Evolutionary conservation across 768 basidiomycete genomes (phyloP).

Genomic region (Mycena galopus): DNA sequence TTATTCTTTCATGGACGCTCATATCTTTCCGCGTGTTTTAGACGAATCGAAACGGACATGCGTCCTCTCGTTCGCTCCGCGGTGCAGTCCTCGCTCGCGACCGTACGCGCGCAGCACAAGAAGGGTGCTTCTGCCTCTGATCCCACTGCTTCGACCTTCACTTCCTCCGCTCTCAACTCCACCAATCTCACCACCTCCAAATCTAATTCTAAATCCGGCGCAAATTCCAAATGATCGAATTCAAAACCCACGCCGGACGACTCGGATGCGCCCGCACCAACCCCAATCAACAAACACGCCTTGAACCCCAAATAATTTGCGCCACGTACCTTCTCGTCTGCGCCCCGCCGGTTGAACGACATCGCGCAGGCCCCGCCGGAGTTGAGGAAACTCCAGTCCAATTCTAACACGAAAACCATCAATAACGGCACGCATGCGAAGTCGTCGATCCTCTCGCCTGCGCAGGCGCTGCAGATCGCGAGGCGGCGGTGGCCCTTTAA

Average conservation of each 20-base stretch:
- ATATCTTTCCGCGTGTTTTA: slow-evolving; percentile 43
- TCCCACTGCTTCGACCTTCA: too few species aligned
- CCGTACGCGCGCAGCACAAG: slow-evolving; percentile 59
- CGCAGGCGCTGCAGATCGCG: slow-evolving; percentile 83
- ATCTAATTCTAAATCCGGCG: neutral
- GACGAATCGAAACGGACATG: slow-evolving; percentile 83
- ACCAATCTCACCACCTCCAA: too few species aligned
- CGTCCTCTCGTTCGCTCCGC: slow-evolving; percentile 73
- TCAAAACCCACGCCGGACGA: slow-evolving; percentile 33
- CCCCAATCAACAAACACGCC: slow-evolving; percentile 31
- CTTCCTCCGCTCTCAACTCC: too few species aligned
- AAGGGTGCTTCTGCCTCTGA: slow-evolving; percentile 54
- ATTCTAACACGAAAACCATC: neutral
- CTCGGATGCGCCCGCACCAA: too few species aligned
- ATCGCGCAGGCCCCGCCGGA: slow-evolving; percentile 78
- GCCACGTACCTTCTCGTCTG: slow-evolving; percentile 43
- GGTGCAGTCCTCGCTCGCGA: slow-evolving; percentile 67
- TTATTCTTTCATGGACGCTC: too few species aligned
- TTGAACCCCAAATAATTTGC: slow-evolving; percentile 41
- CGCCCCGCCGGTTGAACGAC: slow-evolving; percentile 78
- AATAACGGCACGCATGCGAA: too few species aligned
- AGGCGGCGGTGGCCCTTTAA: slow-evolving; percentile 68
- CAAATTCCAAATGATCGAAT: slow-evolving; percentile 35
- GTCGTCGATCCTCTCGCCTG: slow-evolving; percentile 69
- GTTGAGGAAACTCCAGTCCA: slow-evolving; percentile 65